Conservation (phyloP, 495 filamentous ascomycete genomes). For the Terfezia claveryi region DNA sequence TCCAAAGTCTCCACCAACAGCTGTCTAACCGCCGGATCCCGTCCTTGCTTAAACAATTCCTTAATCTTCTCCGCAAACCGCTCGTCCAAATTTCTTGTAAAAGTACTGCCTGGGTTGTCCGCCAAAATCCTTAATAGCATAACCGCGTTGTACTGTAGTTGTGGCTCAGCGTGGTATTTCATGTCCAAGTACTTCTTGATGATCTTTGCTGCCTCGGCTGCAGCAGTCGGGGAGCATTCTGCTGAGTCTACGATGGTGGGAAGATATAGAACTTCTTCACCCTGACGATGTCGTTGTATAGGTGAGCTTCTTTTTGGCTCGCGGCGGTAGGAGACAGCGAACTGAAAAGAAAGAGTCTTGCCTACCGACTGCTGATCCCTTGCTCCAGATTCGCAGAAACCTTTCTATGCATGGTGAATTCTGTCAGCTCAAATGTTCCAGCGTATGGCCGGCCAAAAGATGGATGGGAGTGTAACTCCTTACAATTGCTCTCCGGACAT, state of each 20-base stretch:
- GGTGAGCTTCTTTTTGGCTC: not conserved
- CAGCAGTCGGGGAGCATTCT: conserved; percentile 73
- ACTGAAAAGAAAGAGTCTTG: not conserved
- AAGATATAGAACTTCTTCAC: conserved; percentile 80
- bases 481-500: no score
- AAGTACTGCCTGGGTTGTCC: conserved; percentile 77
- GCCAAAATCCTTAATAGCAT: conserved; percentile 85
- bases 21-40: conserved; percentile 56
- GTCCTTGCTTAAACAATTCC: conserved; percentile 46
- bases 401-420: not conserved
- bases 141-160: conserved; percentile 82
- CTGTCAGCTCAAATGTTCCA: no score
- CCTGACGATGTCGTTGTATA: conserved; percentile 15
- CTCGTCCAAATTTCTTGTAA: conserved; percentile 64
- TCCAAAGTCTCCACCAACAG: conserved; percentile 73
- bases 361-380: not conserved
- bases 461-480: no score
- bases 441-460: no score
- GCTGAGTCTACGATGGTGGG: conserved; percentile 84
- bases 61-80: conserved; percentile 61
- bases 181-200: conserved; percentile 64
- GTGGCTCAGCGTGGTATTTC: conserved; percentile 37
- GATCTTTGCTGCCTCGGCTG: conserved; percentile 47
- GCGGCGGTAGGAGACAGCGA: not conserved
- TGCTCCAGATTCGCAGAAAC: not conserved